A percentile compares a stretch with the other conserved stretches of the same genome.
These are phyloP conservation scores for Fusarium pseudocircinatum DNA, from an alignment of 2,329 filamentous ascomycete species.

Conservation along the genomic window DNA sequence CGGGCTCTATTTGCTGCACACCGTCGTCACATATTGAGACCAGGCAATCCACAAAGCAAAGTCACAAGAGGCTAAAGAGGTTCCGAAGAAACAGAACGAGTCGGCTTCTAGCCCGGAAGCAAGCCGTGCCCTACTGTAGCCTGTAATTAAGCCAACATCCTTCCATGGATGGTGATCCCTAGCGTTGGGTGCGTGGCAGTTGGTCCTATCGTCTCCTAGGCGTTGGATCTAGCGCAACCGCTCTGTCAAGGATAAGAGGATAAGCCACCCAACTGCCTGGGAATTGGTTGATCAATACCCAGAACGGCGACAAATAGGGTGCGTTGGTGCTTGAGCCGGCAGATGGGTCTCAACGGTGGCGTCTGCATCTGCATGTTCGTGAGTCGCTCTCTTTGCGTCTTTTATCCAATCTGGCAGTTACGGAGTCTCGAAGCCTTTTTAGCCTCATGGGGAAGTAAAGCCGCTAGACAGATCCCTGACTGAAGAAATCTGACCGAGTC, in stretches of 20 bases:
- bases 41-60: constrained; percentile 14
- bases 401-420: constrained; percentile 26
- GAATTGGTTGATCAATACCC: constrained; percentile 37
- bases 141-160: constrained; percentile 16
- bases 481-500: background rate
- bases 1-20: constrained; percentile 28
- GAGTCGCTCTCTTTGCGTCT: constrained; percentile 33
- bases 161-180: constrained; percentile 7
- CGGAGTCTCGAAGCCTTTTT: constrained; percentile 22
- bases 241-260: constrained; percentile 20
- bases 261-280: constrained; percentile 31
- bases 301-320: constrained; percentile 36
- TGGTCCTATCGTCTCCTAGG: constrained; percentile 9
- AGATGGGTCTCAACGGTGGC: constrained; percentile 32
- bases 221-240: constrained; percentile 35
- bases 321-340: constrained; percentile 11
- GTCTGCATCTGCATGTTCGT: constrained; percentile 24
- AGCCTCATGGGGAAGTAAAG: constrained; percentile 17
- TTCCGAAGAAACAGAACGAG: constrained; percentile 12
- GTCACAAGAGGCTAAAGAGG: background rate
- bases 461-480: constrained; percentile 5
- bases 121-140: constrained; percentile 14
- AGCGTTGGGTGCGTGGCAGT: constrained; percentile 24
- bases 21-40: constrained; percentile 27
- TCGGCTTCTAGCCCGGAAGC: constrained; percentile 28